phyloP scores from a whole-genome alignment of 768 basidiomycete genomes.

The Naganishia vaughanmartiniae region DNA sequence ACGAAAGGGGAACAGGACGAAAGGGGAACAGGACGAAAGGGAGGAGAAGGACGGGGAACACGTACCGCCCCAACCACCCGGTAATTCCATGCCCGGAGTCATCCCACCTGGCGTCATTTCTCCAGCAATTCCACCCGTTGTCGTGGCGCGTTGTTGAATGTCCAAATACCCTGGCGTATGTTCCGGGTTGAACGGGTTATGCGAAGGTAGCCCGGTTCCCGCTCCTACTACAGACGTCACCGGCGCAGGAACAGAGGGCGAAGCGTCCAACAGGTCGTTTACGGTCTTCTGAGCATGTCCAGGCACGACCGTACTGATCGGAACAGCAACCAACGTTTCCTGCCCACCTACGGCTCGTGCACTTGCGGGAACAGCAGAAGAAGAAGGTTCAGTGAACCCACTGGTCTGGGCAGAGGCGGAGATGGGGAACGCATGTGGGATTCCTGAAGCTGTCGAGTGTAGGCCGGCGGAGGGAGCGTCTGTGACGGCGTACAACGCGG shows the following conservation, averaged over 20 bases:
- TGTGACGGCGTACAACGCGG: background rate
- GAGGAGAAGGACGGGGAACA: background rate
- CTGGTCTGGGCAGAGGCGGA: constrained; percentile 1
- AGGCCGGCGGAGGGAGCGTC: background rate
- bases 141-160: background rate
- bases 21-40: background rate
- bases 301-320: background rate
- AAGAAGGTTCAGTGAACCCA: constrained; percentile 10
- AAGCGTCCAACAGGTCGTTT: background rate
- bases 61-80: constrained; percentile 46
- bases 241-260: no score
- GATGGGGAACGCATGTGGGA: constrained; percentile 13
- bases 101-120: constrained; percentile 37
- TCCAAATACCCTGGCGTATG: constrained; percentile 15
- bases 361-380: background rate
- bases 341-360: background rate
- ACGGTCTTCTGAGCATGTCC: background rate
- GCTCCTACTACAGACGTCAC: no score
- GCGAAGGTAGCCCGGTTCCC: background rate
- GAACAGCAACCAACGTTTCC: no score
- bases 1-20: no score
- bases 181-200: constrained; percentile 21
- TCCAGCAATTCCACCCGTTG: constrained; percentile 3
- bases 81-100: constrained; percentile 42
- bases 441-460: background rate